These are phyloP conservation scores for Sordaria brevicollis DNA, from an alignment of 495 filamentous ascomycete genomes.

Conservation along the genomic window DNA sequence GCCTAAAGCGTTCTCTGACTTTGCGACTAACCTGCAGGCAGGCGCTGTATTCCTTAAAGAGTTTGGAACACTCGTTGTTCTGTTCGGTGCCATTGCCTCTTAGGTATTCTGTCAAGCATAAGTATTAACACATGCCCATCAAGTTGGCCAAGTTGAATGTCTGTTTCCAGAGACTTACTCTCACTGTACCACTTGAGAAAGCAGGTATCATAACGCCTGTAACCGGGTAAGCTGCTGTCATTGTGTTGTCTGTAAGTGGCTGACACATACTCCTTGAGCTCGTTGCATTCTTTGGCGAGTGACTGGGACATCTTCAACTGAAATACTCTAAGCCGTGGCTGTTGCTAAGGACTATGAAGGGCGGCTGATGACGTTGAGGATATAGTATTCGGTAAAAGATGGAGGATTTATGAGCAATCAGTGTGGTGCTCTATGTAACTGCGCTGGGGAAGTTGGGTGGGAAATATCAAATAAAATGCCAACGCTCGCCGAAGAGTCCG, in stretches of 20 bases:
- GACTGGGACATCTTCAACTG: conserved; percentile 42
- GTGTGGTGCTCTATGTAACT: neutral
- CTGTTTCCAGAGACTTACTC: conserved; percentile 43
- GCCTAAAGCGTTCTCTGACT: neutral
- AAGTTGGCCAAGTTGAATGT: neutral
- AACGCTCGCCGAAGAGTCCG: neutral
- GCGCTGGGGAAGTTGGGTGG: neutral
- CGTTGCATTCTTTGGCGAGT: conserved; percentile 63
- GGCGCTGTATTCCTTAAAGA: conserved; percentile 78
- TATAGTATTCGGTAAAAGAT: neutral
- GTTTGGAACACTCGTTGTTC: conserved; percentile 69
- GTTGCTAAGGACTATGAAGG: neutral
- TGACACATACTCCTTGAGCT: conserved; percentile 66
- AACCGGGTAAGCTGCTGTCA: conserved; percentile 1
- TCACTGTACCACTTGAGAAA: conserved; percentile 97
- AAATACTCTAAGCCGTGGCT: neutral
- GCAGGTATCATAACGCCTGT: conserved; percentile 78
- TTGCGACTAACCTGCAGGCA: conserved; percentile 58
- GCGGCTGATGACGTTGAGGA: neutral
- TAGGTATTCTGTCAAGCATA: conserved; percentile 57
- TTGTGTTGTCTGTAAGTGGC: neutral
- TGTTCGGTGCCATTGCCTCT: conserved; percentile 56
- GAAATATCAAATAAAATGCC: neutral
- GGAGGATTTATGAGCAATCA: no score
- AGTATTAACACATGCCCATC: neutral